Evolutionary conservation across 805 yeast species (phyloP), one percentile per base, ranked within the genome.

Genomic region (Sungouiella blattae): DNA sequence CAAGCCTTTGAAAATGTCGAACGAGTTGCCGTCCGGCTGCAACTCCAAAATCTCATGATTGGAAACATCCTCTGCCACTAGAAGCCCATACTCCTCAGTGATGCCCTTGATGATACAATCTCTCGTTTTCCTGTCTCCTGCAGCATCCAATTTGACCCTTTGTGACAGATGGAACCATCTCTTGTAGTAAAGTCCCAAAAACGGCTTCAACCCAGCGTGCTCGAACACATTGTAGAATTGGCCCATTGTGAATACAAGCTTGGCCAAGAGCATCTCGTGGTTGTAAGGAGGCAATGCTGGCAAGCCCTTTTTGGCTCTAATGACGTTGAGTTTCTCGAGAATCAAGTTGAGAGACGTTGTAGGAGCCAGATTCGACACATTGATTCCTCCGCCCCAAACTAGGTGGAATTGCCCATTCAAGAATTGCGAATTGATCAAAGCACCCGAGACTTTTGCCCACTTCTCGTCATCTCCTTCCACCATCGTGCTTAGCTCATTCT

Each of bases 11-110:
- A 93, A 84, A 72, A 93, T 89, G 57, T 93, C 98, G 53, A 93
- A 93, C 3, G 97, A 87, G 56, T 93, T 93, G 1, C 99, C 98
- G 59, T 93, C 98, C 0, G 99, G 98, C 57, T 89, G 97, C 30
- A 93, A 63, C 47, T 87, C 83, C 44, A 73, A 80, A 4, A 52
- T 64, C 27, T 65, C 70, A 0, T 87, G 85, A 1, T 81, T 77
- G 11, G 59, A 51, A 6, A 80, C 57, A 44, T 85, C 95, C 40
- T 77, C 80, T 2, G 86, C 98, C 11, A 80, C 60, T 39, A 93
- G 62, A 63, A 89, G 66, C 0, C 98, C 99, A 59, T 81, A 84
- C 36, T 88, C 95, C 2, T 70, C 65, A 0, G 95, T 81, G 29
- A 93, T 89, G 1, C 98, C 98, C 26, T 70, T 62, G 32, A 93